Evolutionary conservation across 352 stramenopile species (phyloP).

Genomic region (Nothophytophthora sp.): DNA sequence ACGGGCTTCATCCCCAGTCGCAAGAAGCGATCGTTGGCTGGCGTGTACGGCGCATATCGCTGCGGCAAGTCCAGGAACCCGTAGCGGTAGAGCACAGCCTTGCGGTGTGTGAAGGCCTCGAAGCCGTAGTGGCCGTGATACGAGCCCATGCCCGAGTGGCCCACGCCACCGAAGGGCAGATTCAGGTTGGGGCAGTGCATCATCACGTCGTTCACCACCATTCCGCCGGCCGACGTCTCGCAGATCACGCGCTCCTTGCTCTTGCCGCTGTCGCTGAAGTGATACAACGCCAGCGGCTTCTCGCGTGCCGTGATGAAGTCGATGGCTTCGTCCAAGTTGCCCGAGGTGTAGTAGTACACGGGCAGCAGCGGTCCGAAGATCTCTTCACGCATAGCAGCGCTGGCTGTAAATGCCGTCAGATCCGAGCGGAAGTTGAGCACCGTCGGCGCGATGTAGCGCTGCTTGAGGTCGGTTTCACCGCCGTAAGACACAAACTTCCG

Average conservation of each 20-base stretch:
- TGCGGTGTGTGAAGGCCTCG: conserved; percentile 72
- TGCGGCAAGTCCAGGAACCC: conserved; percentile 48
- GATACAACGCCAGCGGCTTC: conserved; percentile 88
- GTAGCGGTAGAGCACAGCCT: conserved; percentile 72
- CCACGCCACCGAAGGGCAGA: conserved; percentile 82
- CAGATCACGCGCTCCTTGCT: conserved; percentile 38
- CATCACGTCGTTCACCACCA: conserved; percentile 83
- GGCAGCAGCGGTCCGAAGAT: conserved; percentile 96
- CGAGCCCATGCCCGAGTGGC: conserved; percentile 72
- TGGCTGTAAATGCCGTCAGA: conserved; percentile 38
- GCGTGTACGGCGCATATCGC: conserved; percentile 59
- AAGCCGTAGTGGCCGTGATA: conserved; percentile 89
- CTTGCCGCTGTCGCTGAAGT: conserved; percentile 59
- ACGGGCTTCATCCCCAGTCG: too few relatives aligned
- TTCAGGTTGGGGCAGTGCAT: conserved; percentile 67
- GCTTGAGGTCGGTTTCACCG: conserved; percentile 59
- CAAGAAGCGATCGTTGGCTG: too few relatives aligned
- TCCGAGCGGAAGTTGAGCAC: conserved; percentile 86
- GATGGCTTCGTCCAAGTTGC: conserved; percentile 35
- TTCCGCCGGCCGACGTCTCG: conserved; percentile 58
- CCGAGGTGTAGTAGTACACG: conserved; percentile 78
- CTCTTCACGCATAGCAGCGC: conserved; percentile 92
- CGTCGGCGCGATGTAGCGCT: conserved; percentile 86
- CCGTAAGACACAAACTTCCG: conserved; percentile 52
- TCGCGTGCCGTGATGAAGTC: conserved; percentile 37